These are phyloP conservation scores for Orbilia blumenaviensis DNA, from an alignment of 2,329 filamentous ascomycete species.

Conservation along the genomic window DNA sequence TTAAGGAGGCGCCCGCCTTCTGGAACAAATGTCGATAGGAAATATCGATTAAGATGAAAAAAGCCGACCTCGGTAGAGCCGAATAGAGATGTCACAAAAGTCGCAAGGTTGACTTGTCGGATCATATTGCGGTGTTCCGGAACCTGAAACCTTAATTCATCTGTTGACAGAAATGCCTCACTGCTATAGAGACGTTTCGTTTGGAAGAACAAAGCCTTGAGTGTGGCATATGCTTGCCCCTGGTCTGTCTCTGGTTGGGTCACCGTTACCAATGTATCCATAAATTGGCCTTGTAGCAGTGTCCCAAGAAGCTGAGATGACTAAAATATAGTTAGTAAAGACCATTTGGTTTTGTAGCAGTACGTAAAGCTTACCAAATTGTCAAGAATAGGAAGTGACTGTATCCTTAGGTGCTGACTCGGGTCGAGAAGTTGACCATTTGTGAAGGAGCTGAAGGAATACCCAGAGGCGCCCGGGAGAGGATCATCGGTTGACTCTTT, in stretches of 20 bases:
- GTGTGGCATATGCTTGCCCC: constrained; percentile 70
- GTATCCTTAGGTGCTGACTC: constrained; percentile 66
- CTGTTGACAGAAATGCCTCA: constrained; percentile 67
- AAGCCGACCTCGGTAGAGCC: constrained; percentile 72
- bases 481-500: constrained; percentile 51
- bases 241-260: constrained; percentile 67
- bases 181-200: constrained; percentile 71
- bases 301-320: constrained; percentile 64
- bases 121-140: constrained; percentile 69
- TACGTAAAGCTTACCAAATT: constrained; percentile 65
- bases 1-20: constrained; percentile 69
- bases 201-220: constrained; percentile 71
- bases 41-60: constrained; percentile 71
- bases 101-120: constrained; percentile 72
- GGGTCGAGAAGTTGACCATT: constrained; percentile 57
- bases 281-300: constrained; percentile 68
- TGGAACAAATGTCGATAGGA: constrained; percentile 72
- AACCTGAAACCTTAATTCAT: constrained; percentile 66
- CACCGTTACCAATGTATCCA: constrained; percentile 67
- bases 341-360: not conserved
- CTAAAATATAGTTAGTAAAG: constrained; percentile 4
- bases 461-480: constrained; percentile 53
- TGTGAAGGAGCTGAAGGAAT: constrained; percentile 52
- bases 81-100: constrained; percentile 72
- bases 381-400: constrained; percentile 70